phyloP scores from a whole-genome alignment of 2,329 filamentous ascomycete species.

The Paraphoma chrysanthemicola region DNA sequence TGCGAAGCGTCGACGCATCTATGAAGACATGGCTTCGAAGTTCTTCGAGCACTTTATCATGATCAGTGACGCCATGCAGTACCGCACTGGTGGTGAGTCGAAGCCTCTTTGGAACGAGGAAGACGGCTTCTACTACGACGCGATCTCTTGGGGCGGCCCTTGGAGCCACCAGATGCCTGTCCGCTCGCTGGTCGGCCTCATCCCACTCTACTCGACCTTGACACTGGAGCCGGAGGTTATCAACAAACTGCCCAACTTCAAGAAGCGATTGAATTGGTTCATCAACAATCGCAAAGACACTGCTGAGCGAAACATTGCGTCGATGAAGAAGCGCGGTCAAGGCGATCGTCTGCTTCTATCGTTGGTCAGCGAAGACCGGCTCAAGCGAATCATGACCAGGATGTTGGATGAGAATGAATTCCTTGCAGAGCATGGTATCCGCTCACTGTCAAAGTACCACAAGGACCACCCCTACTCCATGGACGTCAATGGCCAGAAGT shows the following conservation, averaged over 20 bases:
- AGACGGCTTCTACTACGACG: constrained; percentile 98
- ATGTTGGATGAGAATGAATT: constrained; percentile 97
- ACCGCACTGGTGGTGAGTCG: constrained; percentile 71
- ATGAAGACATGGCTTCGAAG: constrained; percentile 96
- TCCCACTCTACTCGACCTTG: constrained; percentile 89
- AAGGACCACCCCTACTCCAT: constrained; percentile 90
- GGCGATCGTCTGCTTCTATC: constrained; percentile 86
- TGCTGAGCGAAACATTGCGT: constrained; percentile 92
- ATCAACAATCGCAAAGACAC: constrained; percentile 85
- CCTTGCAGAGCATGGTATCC: constrained; percentile 85
- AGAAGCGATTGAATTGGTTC: constrained; percentile 93
- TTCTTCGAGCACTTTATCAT: constrained; percentile 99
- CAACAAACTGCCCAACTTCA: constrained; percentile 90
- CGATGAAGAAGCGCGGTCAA: constrained; percentile 88
- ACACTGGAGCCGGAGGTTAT: constrained; percentile 94
- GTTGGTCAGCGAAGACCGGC: constrained; percentile 90
- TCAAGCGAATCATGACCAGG: constrained; percentile 84
- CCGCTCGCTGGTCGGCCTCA: constrained; percentile 88
- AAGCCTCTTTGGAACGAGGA: constrained; percentile 95
- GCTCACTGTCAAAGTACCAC: constrained; percentile 90
- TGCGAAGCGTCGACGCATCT: constrained; percentile 91
- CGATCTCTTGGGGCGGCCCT: constrained; percentile 93
- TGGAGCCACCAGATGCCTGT: constrained; percentile 94
- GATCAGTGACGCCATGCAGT: constrained; percentile 94
- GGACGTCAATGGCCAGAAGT: constrained; percentile 91